phyloP scores from a whole-genome alignment of 2,329 filamentous ascomycete species.

The Colletotrichum sp. region DNA sequence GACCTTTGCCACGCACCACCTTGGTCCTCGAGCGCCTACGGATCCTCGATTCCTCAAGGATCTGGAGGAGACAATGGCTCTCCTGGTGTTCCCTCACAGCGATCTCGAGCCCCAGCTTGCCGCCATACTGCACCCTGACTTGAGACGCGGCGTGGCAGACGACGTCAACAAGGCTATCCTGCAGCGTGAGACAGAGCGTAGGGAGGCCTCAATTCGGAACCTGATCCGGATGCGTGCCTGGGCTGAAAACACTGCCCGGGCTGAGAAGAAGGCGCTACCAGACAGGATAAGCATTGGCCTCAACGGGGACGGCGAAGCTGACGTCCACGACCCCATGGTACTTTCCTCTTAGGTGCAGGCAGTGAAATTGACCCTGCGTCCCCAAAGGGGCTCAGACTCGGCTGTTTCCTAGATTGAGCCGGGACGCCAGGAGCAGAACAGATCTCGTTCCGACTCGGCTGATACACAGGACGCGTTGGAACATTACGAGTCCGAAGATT shows the following conservation, averaged over 20 bases:
- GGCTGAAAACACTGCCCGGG: conserved; percentile 72
- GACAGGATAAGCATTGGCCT: conserved; percentile 43
- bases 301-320: conserved; percentile 28
- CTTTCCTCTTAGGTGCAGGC: conserved; percentile 1
- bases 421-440: neutral
- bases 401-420: neutral
- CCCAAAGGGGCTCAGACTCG: neutral
- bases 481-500: neutral
- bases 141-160: conserved; percentile 84
- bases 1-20: conserved; percentile 84
- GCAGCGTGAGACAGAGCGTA: conserved; percentile 70
- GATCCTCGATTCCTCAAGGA: conserved; percentile 84
- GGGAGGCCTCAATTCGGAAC: conserved; percentile 82
- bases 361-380: neutral
- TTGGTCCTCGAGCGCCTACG: conserved; percentile 85
- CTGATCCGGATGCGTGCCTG: conserved; percentile 84
- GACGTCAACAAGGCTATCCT: conserved; percentile 91
- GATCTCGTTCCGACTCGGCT: neutral
- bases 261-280: conserved; percentile 46
- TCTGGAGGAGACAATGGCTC: conserved; percentile 89
- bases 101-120: conserved; percentile 78
- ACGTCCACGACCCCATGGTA: conserved; percentile 17
- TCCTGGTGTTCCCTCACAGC: conserved; percentile 87
- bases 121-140: conserved; percentile 76
- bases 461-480: neutral